Evolutionary conservation across 1,139 yeast species (phyloP), one percentile per base, ranked within the genome.

Genomic region (Geotrichum macrosporum): DNA sequence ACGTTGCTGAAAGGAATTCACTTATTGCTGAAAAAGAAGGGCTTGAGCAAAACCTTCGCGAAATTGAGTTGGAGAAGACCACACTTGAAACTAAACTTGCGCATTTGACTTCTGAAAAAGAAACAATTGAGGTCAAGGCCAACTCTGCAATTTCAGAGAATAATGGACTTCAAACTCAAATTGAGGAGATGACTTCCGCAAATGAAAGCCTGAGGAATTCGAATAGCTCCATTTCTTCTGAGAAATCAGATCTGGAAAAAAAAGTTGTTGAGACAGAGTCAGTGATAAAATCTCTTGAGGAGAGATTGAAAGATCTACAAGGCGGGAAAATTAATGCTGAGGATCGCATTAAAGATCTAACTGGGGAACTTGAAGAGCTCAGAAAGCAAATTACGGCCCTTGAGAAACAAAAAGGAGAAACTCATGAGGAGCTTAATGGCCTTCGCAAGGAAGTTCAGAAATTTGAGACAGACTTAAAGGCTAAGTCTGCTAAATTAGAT

Each of bases 181-280:
- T 44, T 10, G 35, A 50, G 9, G 55, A 54, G 30, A 44, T 46
- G 3, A 35, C 34, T 13, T n/a, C 44, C 1, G 50, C 50, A 32
- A 52, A 51, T 22, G 40, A 47, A 2, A 41, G 15, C 9, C 15
- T 40, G 1, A 22, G 30, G 16, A 21, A 21, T 4, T 16, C 15
- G 4, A 10, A 19, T 12, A 21, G 32, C 3, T 20, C 41, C 2
- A 18, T 12, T 15, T 9, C 15, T 5, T 15, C 37, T 18, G 48
- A 38, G 24, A 35, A 21, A 37, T 43, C 34, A 20, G 24, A 10
- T 4, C 40, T 47, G 10, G 38, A 44, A 15, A 29, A 31, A n/a
- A 35, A 41, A 26, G 35, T 53, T 16, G 20, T 32, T 24, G 36
- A 42, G n/a, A n/a, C n/a, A n/a, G n/a, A n/a, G n/a, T n/a, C n/a